Evolutionary conservation across 306 rosid species (phyloP).

Genomic region (Cyclanthera cordifolia): DNA sequence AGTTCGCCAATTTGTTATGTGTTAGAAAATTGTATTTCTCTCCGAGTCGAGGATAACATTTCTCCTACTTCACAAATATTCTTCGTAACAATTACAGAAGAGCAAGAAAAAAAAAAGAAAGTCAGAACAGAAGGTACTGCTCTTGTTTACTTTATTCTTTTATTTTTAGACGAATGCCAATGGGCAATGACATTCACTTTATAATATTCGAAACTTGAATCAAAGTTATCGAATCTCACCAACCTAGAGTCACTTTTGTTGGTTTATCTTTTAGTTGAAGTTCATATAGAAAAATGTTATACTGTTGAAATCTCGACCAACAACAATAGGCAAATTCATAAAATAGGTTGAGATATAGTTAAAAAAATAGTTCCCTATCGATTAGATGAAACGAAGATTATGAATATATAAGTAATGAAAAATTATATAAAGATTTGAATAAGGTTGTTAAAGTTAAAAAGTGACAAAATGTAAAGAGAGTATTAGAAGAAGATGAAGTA

Average conservation of each 20-base stretch:
- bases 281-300: background rate
- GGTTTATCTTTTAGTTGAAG: slow-evolving; percentile 3
- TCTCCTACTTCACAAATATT: background rate
- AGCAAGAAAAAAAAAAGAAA: background rate
- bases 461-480: no score
- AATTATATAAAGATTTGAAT: no score
- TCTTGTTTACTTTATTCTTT: background rate
- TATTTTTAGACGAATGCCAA: slow-evolving; percentile 8
- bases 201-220: background rate
- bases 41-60: background rate
- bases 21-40: background rate
- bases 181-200: slow-evolving; percentile 1
- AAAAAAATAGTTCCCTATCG: no score
- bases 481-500: no score
- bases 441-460: no score
- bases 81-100: background rate
- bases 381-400: no score
- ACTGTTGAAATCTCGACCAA: background rate
- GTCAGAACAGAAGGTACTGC: background rate
- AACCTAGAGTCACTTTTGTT: background rate
- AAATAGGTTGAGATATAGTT: no score
- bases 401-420: no score
- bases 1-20: background rate
- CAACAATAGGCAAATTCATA: background rate
- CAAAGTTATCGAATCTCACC: slow-evolving; percentile 5